Conservation (phyloP, 805 yeast genomes). For the Lipomyces anomalus region DNA sequence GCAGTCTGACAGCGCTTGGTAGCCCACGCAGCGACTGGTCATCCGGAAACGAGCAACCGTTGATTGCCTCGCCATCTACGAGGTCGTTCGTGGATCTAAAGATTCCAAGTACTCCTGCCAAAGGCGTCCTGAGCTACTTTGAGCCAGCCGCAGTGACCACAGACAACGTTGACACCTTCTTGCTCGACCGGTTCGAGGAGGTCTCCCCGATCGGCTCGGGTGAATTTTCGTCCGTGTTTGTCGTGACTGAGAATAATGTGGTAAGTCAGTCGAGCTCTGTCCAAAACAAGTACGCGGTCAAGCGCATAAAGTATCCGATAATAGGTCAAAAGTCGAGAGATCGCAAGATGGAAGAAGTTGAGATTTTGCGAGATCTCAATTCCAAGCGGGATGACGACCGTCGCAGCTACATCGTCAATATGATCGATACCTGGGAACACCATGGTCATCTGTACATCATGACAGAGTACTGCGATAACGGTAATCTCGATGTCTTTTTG, state of each 20-base stretch:
- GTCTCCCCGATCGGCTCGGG: slow-evolving; percentile 75
- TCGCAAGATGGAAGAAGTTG: slow-evolving; percentile 69
- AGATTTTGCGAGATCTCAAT: slow-evolving; percentile 41
- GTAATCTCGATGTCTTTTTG: slow-evolving; percentile 75
- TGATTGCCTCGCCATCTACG: too few species aligned
- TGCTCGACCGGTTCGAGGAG: slow-evolving; percentile 49
- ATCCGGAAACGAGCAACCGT: too few species aligned
- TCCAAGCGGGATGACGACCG: slow-evolving; percentile 48
- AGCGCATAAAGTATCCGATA: slow-evolving; percentile 68
- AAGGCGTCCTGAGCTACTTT: slow-evolving; percentile 22
- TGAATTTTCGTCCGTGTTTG: slow-evolving; percentile 83
- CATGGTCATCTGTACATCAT: slow-evolving; percentile 74
- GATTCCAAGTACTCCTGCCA: slow-evolving; percentile 26
- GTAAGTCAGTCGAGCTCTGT: neutral
- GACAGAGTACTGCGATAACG: slow-evolving; percentile 95
- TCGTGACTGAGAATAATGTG: slow-evolving; percentile 44
- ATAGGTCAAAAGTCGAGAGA: slow-evolving; percentile 53
- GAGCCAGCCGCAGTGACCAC: slow-evolving; percentile 15
- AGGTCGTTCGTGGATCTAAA: slow-evolving; percentile 11
- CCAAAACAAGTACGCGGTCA: slow-evolving; percentile 63
- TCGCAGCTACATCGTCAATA: slow-evolving; percentile 68
- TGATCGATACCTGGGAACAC: slow-evolving; percentile 78
- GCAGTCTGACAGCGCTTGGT: too few species aligned
- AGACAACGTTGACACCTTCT: slow-evolving; percentile 37
- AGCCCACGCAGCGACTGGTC: too few species aligned